phyloP scores from a whole-genome alignment of 129 eudicot species.

The Rutidosis leptorrhynchoides region DNA sequence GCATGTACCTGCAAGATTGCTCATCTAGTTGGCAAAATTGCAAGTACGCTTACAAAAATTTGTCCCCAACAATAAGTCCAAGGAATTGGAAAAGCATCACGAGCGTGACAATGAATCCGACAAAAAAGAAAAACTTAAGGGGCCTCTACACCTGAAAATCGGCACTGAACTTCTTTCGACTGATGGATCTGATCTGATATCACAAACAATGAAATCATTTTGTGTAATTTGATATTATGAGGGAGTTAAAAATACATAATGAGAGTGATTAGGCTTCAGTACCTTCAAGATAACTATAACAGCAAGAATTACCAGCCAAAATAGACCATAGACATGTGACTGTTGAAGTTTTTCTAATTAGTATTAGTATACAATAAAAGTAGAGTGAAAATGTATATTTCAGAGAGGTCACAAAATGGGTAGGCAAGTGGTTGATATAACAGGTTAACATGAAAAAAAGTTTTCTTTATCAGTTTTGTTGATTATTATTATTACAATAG shows the following conservation, averaged over 20 bases:
- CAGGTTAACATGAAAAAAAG: slow-evolving; percentile 5
- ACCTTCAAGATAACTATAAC: slow-evolving; percentile 80
- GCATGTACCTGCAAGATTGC: slow-evolving; percentile 76
- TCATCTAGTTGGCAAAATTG: slow-evolving; percentile 96
- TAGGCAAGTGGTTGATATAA: background rate
- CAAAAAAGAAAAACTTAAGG: slow-evolving; percentile 68
- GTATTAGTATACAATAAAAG: too few relatives aligned
- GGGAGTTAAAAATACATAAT: background rate
- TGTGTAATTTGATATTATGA: background rate
- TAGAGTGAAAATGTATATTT: background rate
- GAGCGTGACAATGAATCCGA: slow-evolving; percentile 56
- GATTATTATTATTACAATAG: background rate
- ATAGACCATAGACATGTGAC: slow-evolving; percentile 83
- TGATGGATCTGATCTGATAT: slow-evolving; percentile 81
- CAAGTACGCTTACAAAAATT: slow-evolving; percentile 76
- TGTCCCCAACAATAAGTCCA: slow-evolving; percentile 77
- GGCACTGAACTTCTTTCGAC: slow-evolving; percentile 90
- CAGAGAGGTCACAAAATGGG: slow-evolving; percentile 5
- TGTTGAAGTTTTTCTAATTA: slow-evolving; percentile 26
- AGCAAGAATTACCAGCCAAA: slow-evolving; percentile 89
- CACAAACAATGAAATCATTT: slow-evolving; percentile 12
- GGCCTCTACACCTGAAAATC: slow-evolving; percentile 98
- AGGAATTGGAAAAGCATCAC: slow-evolving; percentile 59
- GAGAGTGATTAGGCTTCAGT: background rate
- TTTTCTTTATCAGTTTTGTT: too few relatives aligned